These are phyloP conservation scores for Colletotrichum spaethianum DNA, from an alignment of 2,329 filamentous ascomycete genomes.

Conservation along the genomic window DNA sequence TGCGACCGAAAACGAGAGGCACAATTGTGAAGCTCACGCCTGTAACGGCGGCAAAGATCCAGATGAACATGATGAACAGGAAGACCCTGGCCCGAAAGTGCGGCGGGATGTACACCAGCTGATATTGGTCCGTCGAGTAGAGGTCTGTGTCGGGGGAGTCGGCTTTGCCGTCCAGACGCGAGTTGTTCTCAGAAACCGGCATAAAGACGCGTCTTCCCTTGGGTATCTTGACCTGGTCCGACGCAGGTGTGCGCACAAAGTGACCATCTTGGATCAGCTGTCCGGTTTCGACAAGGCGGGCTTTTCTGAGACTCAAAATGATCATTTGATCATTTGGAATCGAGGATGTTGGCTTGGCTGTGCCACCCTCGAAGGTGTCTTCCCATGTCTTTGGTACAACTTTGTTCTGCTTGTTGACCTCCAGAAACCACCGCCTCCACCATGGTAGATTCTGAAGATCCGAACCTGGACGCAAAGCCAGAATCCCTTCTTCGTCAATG, in stretches of 20 bases:
- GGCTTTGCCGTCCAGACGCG: conserved; percentile 73
- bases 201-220: conserved; percentile 88
- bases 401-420: conserved; percentile 56
- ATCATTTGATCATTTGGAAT: conserved; percentile 55
- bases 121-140: conserved; percentile 73
- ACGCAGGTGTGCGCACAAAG: conserved; percentile 93
- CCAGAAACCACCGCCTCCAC: conserved; percentile 62
- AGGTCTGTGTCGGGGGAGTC: conserved; percentile 67
- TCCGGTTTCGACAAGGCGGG: conserved; percentile 60
- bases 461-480: conserved; percentile 61
- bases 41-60: conserved; percentile 91
- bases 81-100: conserved; percentile 85
- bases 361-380: conserved; percentile 65
- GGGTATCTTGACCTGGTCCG: conserved; percentile 93
- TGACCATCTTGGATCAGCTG: conserved; percentile 79
- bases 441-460: conserved; percentile 51
- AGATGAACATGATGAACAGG: conserved; percentile 89
- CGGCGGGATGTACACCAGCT: conserved; percentile 86
- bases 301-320: conserved; percentile 57
- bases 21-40: conserved; percentile 89
- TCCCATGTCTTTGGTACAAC: conserved; percentile 72
- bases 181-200: conserved; percentile 77
- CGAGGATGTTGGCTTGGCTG: conserved; percentile 57
- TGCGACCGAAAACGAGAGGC: conserved; percentile 87
- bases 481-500: conserved; percentile 84